Conservation (phyloP, 2,329 filamentous ascomycete species). For the Volutella citrinella region DNA sequence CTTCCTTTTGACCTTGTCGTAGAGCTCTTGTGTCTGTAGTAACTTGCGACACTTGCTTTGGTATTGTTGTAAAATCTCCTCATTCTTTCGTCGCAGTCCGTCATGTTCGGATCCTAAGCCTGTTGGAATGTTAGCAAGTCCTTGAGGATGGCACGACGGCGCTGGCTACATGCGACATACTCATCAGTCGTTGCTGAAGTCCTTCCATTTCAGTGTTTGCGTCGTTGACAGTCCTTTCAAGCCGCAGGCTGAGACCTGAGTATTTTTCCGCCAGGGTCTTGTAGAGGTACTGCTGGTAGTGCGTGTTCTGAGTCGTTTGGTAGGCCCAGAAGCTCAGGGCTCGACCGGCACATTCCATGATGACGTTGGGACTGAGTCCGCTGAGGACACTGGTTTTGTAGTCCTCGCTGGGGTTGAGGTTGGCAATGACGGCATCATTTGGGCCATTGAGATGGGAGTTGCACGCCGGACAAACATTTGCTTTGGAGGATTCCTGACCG, state of each 20-base stretch:
- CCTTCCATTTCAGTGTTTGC: slow-evolving; percentile 69
- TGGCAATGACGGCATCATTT: slow-evolving; percentile 71
- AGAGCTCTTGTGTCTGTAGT: slow-evolving; percentile 64
- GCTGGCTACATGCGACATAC: slow-evolving; percentile 38
- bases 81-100: slow-evolving; percentile 64
- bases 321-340: slow-evolving; percentile 85
- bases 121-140: slow-evolving; percentile 20
- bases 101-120: slow-evolving; percentile 61
- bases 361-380: slow-evolving; percentile 73
- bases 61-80: slow-evolving; percentile 64
- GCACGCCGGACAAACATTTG: slow-evolving; percentile 72
- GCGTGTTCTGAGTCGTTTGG: slow-evolving; percentile 79
- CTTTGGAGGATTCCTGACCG: slow-evolving; percentile 28
- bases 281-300: slow-evolving; percentile 72
- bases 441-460: slow-evolving; percentile 62
- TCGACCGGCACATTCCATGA: slow-evolving; percentile 83
- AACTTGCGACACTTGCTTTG: slow-evolving; percentile 70
- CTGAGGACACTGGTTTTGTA: slow-evolving; percentile 86
- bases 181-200: slow-evolving; percentile 62
- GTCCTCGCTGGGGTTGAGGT: slow-evolving; percentile 77
- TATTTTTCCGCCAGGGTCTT: slow-evolving; percentile 74
- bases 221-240: slow-evolving; percentile 72
- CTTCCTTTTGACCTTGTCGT: slow-evolving; percentile 57
- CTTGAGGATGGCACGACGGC: neutral
- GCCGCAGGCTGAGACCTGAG: slow-evolving; percentile 56